phyloP scores from a whole-genome alignment of 768 basidiomycete species.

The Cubamyces sp. region DNA sequence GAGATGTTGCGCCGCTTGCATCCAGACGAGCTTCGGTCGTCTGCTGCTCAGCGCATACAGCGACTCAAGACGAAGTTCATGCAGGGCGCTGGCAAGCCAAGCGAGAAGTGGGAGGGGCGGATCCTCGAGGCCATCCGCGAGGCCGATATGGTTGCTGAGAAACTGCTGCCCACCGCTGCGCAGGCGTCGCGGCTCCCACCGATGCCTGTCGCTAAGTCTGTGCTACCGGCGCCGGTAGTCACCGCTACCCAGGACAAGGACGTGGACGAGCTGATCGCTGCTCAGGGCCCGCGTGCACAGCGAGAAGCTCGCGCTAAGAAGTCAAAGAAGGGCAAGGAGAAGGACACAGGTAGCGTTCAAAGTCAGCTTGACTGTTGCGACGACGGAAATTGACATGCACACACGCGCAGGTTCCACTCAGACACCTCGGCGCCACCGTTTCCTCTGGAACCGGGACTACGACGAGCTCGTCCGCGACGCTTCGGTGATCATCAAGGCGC shows the following conservation, averaged over 20 bases:
- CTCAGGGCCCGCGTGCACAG: slow-evolving; percentile 51
- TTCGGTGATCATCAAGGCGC: slow-evolving; percentile 78
- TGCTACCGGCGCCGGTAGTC: slow-evolving; percentile 44
- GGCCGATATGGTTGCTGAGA: slow-evolving; percentile 52
- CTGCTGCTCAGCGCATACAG: slow-evolving; percentile 54
- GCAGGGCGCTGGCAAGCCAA: slow-evolving; percentile 54
- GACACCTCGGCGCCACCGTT: slow-evolving; percentile 57
- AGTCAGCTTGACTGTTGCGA: not conserved
- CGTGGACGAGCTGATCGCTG: slow-evolving; percentile 51
- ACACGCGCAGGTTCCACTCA: slow-evolving; percentile 24
- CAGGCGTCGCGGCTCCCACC: slow-evolving; percentile 25
- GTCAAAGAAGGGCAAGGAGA: slow-evolving; percentile 36
- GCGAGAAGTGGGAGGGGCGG: slow-evolving; percentile 65
- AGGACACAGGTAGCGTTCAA: slow-evolving; percentile 41
- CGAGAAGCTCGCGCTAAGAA: slow-evolving; percentile 32
- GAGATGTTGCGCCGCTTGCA: slow-evolving; percentile 57
- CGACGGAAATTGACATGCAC: not conserved
- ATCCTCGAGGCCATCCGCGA: slow-evolving; percentile 60
- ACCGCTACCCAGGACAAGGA: slow-evolving; percentile 53
- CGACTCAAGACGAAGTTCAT: slow-evolving; percentile 61
- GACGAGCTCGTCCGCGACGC: slow-evolving; percentile 90
- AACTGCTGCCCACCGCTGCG: slow-evolving; percentile 43
- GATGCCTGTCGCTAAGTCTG: slow-evolving; percentile 13
- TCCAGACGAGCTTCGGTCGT: slow-evolving; percentile 53
- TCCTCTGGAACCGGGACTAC: slow-evolving; percentile 84